Evolutionary conservation across 1,284 basidiomycete genomes (phyloP).

Genomic region (Pascua guehoae): DNA sequence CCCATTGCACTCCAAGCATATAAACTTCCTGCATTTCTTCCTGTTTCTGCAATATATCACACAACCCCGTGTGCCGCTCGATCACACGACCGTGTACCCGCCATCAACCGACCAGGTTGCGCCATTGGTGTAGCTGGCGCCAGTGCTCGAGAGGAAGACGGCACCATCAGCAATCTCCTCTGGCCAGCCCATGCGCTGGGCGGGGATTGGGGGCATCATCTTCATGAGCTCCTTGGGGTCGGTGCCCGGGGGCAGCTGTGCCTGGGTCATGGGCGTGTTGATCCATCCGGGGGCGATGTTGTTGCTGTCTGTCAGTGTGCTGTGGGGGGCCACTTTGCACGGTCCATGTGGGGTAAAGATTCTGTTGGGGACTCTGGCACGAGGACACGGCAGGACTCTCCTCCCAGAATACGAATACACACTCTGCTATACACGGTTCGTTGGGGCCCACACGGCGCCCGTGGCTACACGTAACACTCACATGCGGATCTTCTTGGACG

Average conservation of each 20-base stretch:
- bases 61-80: no score
- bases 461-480: neutral
- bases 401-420: no score
- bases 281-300: constrained; percentile 18
- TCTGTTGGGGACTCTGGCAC: no score
- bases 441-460: neutral
- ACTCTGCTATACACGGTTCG: no score
- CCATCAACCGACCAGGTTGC: constrained; percentile 34
- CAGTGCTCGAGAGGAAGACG: constrained; percentile 27
- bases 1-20: no score
- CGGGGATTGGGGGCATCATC: neutral
- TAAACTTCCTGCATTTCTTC: no score
- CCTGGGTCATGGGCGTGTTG: constrained; percentile 10
- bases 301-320: constrained; percentile 9
- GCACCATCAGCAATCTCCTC: constrained; percentile 37
- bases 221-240: no score
- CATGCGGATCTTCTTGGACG: constrained; percentile 11
- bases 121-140: constrained; percentile 34
- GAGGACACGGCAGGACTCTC: no score
- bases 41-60: no score
- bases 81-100: constrained; percentile 10
- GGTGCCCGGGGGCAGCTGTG: neutral
- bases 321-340: no score
- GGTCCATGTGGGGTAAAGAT: no score
- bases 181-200: constrained; percentile 5